Percentiles rank a stretch among this genome's conserved stretches.
These are phyloP conservation scores for Salix udensis DNA, from an alignment of 345 rosid genomes.

Conservation along the genomic window DNA sequence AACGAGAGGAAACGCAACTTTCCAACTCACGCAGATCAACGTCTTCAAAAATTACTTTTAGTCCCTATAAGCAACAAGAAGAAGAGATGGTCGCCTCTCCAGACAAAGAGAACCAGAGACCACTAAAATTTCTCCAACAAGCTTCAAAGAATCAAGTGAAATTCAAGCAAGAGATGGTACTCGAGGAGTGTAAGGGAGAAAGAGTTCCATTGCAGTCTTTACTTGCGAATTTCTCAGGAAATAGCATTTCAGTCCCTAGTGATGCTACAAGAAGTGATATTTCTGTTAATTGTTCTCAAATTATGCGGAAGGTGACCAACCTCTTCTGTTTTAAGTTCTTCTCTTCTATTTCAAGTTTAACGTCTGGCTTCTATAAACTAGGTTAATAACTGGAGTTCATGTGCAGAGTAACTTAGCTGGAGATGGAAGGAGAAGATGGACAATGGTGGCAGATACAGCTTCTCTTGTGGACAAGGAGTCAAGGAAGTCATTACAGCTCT, in stretches of 20 bases:
- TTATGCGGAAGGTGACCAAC: constrained; percentile 23
- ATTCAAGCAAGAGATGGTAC: constrained; percentile 28
- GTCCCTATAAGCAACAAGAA: constrained; percentile 32
- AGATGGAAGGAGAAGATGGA: constrained; percentile 57
- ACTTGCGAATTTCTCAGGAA: constrained; percentile 29
- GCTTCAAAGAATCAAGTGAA: constrained; percentile 30
- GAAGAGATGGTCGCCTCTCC: constrained; percentile 29
- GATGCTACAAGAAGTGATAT: constrained; percentile 30
- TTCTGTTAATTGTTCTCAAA: constrained; percentile 18
- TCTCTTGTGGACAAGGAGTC: constrained; percentile 66
- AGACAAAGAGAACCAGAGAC: constrained; percentile 46
- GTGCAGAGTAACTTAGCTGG: constrained; percentile 43
- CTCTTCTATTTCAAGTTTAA: constrained; percentile 24
- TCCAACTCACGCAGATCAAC: constrained; percentile 27
- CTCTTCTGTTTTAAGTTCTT: constrained; percentile 29
- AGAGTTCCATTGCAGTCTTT: constrained; percentile 57
- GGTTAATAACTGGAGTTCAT: constrained; percentile 6
- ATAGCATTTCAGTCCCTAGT: constrained; percentile 21
- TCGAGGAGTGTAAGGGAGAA: constrained; percentile 33
- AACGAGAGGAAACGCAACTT: constrained; percentile 34
- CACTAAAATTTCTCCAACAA: constrained; percentile 34
- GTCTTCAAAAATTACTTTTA: constrained; percentile 26
- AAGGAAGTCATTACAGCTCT: constrained; percentile 63
- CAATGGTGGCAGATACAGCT: constrained; percentile 63
- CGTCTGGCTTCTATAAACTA: neutral